phyloP scores from a whole-genome alignment of 2,329 filamentous ascomycete genomes.

The Elsinoe ampelina region DNA sequence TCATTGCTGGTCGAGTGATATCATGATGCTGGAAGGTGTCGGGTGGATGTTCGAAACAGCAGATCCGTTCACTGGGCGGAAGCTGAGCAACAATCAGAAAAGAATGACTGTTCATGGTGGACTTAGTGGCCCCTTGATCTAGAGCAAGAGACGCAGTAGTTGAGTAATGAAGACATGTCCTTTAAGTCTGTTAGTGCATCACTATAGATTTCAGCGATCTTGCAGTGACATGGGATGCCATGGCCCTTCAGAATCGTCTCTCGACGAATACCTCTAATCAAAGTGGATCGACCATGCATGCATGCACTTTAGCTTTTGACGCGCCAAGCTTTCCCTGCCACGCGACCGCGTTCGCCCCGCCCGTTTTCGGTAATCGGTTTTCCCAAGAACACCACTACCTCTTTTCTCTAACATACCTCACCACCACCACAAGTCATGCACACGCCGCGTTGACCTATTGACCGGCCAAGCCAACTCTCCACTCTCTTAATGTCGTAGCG shows the following conservation, averaged over 20 bases:
- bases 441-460: background rate
- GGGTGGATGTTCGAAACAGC: background rate
- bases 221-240: too few species aligned
- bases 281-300: too few species aligned
- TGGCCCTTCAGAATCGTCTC: too few species aligned
- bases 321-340: background rate
- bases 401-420: background rate
- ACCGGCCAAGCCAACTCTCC: background rate
- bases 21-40: background rate
- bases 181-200: too few species aligned
- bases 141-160: background rate
- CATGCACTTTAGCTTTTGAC: background rate
- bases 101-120: background rate
- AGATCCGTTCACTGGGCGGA: background rate
- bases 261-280: too few species aligned
- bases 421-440: background rate
- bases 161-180: background rate
- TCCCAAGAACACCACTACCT: background rate
- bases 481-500: background rate
- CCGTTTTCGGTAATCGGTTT: conserved; percentile 4
- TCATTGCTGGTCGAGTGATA: background rate
- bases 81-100: background rate
- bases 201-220: too few species aligned
- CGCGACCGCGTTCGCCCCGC: conserved; percentile 1
- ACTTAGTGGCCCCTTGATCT: background rate